These are phyloP conservation scores for Yarrowia sp. DNA, from an alignment of 805 yeast genomes.

Conservation along the genomic window DNA sequence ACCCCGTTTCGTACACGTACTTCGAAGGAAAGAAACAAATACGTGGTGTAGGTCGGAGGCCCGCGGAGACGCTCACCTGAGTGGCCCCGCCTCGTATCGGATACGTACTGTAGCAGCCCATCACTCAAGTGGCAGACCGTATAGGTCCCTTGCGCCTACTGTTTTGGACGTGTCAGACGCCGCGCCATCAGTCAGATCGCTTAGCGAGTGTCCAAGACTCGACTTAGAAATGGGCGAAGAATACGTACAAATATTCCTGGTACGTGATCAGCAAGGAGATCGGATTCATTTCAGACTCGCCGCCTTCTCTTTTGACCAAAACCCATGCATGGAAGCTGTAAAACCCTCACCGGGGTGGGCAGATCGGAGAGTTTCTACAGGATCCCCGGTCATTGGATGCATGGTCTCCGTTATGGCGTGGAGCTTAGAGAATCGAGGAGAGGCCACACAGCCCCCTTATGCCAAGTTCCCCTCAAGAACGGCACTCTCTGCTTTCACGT, in stretches of 20 bases:
- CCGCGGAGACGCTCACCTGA: background rate
- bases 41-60: background rate
- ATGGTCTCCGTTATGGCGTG: too few species aligned
- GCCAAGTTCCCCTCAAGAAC: background rate
- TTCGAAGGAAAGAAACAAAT: background rate
- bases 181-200: background rate
- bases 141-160: background rate
- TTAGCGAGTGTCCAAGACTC: background rate
- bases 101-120: background rate
- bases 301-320: background rate
- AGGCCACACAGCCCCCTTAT: background rate
- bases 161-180: background rate
- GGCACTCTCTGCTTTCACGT: background rate
- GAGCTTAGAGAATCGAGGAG: too few species aligned
- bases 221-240: background rate
- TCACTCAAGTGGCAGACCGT: background rate
- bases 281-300: background rate
- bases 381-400: too few species aligned
- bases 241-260: too few species aligned
- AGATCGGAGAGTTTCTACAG: background rate
- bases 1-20: background rate
- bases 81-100: background rate
- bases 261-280: background rate
- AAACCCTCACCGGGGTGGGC: background rate
- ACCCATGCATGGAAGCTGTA: conserved; percentile 8